Base-by-base conservation (phyloP, 257 asterid genomes). In the Penstemon newberryi region DNA sequence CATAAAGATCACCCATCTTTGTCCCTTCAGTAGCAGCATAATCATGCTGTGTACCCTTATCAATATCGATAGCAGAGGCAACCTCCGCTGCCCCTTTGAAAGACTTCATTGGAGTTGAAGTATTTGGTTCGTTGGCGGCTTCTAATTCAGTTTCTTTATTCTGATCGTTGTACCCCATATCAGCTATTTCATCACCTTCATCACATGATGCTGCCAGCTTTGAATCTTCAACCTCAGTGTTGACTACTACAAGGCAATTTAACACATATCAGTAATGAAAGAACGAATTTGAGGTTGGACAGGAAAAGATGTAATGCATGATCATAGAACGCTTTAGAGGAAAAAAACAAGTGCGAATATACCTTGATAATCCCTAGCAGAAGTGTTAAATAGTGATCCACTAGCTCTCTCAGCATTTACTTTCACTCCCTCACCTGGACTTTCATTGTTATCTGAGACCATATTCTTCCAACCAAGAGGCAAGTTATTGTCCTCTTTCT, bases 241-340 rank as follows among this genome's bases (percentile, higher is more conserved):
- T 73, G 77, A 81, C 72, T 59, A 64, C 96, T 89, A 87, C 73
- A 79, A 74, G 63, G 70, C 42, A 77, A 69, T 60, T 42, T n/a
- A 56, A 69, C 44, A 47, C 46, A 66, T 50, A 69, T 51, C 41
- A 67, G 57, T 69, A 45, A 75, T 75, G 59, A 70, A 50, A 72
- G 55, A 60, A 18, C 15, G 66, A 37, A 65, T 45, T 62, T 60
- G 69, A 12, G 42, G 49, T 57, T 57, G 13, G 72, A 66, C 10
- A 41, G 51, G 36, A 45, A 55, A 19, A 70, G 51, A 13, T 68
- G 56, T 63, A 12, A 52, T 33, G 55, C 52, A 61, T 56, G 58
- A 75, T 56, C 33, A 45, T 46, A 41, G 51, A 25, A 73, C 13
- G 44, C 11, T 37, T 53, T 57, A 3, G 77, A 37, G 61, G 25